These are phyloP conservation scores for Euphorbia schlechtendalii DNA, from an alignment of 441 rosid species.

Conservation along the genomic window DNA sequence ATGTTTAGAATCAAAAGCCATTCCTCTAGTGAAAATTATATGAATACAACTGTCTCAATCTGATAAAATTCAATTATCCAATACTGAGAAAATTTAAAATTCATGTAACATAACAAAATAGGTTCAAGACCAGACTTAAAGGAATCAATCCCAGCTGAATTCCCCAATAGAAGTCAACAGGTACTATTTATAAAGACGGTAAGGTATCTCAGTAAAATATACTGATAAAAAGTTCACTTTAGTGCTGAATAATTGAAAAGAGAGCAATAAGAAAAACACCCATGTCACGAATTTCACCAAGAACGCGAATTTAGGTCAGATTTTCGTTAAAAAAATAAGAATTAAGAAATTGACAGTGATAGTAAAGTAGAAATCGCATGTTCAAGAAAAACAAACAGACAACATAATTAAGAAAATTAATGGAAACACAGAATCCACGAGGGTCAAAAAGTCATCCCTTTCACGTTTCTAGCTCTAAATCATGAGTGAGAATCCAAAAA, in stretches of 20 bases:
- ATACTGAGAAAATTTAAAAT: background rate
- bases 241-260: background rate
- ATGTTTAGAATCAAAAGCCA: background rate
- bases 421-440: background rate
- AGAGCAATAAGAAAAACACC: background rate
- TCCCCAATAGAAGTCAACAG: background rate
- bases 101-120: background rate
- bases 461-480: constrained; percentile 10
- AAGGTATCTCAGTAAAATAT: background rate
- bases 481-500: background rate
- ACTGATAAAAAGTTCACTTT: background rate
- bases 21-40: background rate
- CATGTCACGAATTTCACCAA: background rate
- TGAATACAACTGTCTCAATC: too few species aligned
- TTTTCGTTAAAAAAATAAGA: background rate
- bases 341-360: background rate
- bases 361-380: background rate
- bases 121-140: background rate
- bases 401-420: too few species aligned
- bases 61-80: background rate
- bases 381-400: background rate
- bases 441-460: constrained; percentile 8
- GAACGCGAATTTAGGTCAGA: background rate
- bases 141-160: background rate
- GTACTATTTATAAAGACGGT: background rate